Evolutionary conservation across 75 land plant genomes (phyloP), one percentile per base, ranked within the genome.

Genomic region (Adiantum capillusveneris): DNA sequence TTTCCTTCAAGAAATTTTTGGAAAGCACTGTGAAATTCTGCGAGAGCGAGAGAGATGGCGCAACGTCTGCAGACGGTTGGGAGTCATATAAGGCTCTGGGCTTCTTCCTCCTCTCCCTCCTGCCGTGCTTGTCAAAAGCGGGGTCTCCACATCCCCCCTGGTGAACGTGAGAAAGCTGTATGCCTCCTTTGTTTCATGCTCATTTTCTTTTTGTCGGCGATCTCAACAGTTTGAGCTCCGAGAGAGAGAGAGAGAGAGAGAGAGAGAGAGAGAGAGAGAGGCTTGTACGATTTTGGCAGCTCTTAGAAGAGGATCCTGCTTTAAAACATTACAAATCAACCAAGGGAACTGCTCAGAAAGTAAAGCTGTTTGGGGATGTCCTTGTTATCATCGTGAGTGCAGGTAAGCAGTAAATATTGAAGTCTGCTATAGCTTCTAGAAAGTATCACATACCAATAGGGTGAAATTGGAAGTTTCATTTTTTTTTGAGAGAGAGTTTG

Each of bases 281-380:
- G 9, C n/a, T 29, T 64, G 26, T n/a, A 25, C 28, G 45, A 34
- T 12, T 25, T 43, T 20, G 64, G 34, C 75, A 87, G 88, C 80
- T 87, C 17, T 66, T 87, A 69, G 84, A 68, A 37, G 79, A 73
- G 16, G 92, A 87, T 56, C 77, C 88, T 7, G 67, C 84, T 24
- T 61, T 87, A 22, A 87, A 67, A 60, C 72, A 71, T 56, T 87
- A 75, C 82, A 84, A 84, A 53, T 84, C 88, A 48, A 56, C 75
- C 58, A 84, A 75, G 68, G 67, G 68, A 39, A 37, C 58, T 29
- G 84, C 81, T 37, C 14, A 56, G 73, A 65, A 61, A n/a, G 14
- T 80, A n/a, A 77, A 76, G 52, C 69, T 65, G 57, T 25, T 74
- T 39, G 88, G 92, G 45, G 78, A 81, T 62, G 66, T 71, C 56